Evolutionary conservation across 441 rosid species (phyloP).

Genomic region (Populus hybrid): DNA sequence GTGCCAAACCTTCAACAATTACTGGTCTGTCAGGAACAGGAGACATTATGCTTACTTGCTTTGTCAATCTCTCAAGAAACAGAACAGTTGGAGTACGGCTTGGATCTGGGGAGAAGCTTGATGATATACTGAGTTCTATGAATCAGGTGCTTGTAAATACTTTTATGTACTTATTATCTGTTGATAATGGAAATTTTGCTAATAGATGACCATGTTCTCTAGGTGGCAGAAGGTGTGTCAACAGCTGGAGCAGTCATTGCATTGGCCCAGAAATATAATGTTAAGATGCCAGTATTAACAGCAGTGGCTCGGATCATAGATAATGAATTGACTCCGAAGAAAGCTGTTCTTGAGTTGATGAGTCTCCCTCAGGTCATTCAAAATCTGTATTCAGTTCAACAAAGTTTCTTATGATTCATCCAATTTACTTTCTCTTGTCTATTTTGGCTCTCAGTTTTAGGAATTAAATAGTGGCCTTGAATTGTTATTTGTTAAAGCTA

Average conservation of each 20-base stretch:
- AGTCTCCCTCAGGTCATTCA: constrained; percentile 79
- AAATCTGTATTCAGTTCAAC: constrained; percentile 1
- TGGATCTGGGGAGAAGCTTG: constrained; percentile 90
- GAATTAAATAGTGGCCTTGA: not conserved
- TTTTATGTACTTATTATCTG: not conserved
- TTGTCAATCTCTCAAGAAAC: constrained; percentile 89
- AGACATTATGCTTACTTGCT: constrained; percentile 94
- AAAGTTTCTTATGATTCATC: not conserved
- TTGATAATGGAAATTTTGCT: constrained; percentile 13
- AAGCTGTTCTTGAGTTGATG: constrained; percentile 84
- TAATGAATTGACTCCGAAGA: constrained; percentile 74
- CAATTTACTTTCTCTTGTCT: too few relatives aligned
- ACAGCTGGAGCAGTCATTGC: constrained; percentile 95
- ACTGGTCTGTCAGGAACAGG: constrained; percentile 96
- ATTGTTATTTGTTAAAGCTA: not conserved
- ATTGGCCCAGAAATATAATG: constrained; percentile 89
- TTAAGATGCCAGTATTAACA: constrained; percentile 86
- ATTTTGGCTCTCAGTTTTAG: not conserved
- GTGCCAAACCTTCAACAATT: constrained; percentile 85
- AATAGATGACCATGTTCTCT: not conserved
- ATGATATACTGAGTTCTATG: constrained; percentile 76
- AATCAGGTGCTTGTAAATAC: constrained; percentile 57
- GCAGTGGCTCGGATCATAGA: constrained; percentile 92
- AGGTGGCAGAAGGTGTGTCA: constrained; percentile 97
- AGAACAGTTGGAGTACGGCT: constrained; percentile 84